Evolutionary conservation across 108 stramenopile species (phyloP).

Genomic region (Bacterosira constricta): DNA sequence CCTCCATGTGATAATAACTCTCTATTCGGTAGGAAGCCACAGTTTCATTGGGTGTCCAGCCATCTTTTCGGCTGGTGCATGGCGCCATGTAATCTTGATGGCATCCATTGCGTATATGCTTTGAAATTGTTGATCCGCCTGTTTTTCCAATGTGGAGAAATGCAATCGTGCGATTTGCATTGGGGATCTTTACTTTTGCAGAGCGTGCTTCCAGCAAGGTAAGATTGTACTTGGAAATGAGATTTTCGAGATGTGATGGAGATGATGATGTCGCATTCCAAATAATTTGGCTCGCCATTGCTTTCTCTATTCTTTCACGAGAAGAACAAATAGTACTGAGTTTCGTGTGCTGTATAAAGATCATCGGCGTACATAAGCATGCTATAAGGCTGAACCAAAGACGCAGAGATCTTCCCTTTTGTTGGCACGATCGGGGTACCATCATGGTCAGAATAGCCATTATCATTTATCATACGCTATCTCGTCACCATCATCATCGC

Average conservation of each 20-base stretch:
- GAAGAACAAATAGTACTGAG: too few species aligned
- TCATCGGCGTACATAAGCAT: too few species aligned
- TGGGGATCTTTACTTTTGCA: neutral
- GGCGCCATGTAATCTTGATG: neutral
- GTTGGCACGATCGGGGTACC: too few species aligned
- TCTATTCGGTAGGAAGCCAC: constrained; percentile 5
- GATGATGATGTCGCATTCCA: neutral
- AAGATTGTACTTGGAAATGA: constrained; percentile 23
- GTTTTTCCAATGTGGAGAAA: constrained; percentile 72
- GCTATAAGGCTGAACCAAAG: too few species aligned
- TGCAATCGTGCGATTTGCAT: constrained; percentile 10
- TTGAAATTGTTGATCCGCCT: constrained; percentile 63
- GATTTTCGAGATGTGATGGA: neutral
- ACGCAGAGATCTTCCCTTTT: too few species aligned
- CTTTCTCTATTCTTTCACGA: too few species aligned
- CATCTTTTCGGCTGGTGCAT: constrained; percentile 1
- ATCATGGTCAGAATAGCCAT: too few species aligned
- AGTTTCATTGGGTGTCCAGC: constrained; percentile 5
- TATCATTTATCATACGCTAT: too few species aligned
- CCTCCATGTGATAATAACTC: constrained; percentile 15
- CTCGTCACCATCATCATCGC: too few species aligned
- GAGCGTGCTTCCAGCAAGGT: neutral
- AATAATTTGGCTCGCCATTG: too few species aligned
- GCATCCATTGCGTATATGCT: constrained; percentile 59
- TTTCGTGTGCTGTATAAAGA: too few species aligned